Percentiles rank a stretch among this genome's conserved stretches.
These are phyloP conservation scores for Amphibolis antarctica DNA, from an alignment of 106 monocot species.

Conservation along the genomic window DNA sequence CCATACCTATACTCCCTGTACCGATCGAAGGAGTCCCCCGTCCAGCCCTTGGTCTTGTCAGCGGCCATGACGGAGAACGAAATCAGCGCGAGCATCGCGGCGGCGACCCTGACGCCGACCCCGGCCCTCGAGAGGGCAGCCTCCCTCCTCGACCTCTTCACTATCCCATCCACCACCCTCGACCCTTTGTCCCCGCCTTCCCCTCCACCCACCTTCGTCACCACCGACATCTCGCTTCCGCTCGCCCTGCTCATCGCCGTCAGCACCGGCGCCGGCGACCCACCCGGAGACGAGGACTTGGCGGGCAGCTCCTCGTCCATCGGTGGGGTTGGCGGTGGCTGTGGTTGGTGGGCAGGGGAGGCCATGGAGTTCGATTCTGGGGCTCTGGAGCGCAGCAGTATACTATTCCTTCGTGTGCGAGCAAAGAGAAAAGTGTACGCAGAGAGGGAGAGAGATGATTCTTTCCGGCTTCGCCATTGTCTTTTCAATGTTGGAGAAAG, in stretches of 20 bases:
- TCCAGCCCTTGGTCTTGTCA: conserved; percentile 71
- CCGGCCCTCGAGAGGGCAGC: conserved; percentile 19
- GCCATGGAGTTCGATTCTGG: not conserved
- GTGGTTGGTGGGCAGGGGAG: not conserved
- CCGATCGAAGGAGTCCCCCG: conserved; percentile 82
- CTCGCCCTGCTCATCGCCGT: conserved; percentile 2
- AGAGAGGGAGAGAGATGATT: too few species aligned
- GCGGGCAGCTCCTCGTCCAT: too few species aligned
- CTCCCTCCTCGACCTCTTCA: conserved; percentile 14
- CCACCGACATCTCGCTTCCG: not conserved
- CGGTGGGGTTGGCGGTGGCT: not conserved
- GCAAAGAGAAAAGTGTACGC: too few species aligned
- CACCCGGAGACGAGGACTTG: not conserved
- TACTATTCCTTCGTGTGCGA: too few species aligned
- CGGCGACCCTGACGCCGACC: conserved; percentile 39
- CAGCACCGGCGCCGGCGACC: not conserved
- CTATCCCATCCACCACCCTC: conserved; percentile 21
- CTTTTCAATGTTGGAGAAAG: too few species aligned
- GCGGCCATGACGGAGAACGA: conserved; percentile 82
- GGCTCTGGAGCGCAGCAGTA: too few species aligned
- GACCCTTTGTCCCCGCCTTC: conserved; percentile 15
- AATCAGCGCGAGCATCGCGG: conserved; percentile 37
- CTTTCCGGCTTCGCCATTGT: too few species aligned
- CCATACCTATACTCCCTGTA: conserved; percentile 57
- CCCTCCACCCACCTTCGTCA: conserved; percentile 3